phyloP scores from a whole-genome alignment of 1,284 basidiomycete genomes.

The Cutaneotrichosporon sp. region DNA sequence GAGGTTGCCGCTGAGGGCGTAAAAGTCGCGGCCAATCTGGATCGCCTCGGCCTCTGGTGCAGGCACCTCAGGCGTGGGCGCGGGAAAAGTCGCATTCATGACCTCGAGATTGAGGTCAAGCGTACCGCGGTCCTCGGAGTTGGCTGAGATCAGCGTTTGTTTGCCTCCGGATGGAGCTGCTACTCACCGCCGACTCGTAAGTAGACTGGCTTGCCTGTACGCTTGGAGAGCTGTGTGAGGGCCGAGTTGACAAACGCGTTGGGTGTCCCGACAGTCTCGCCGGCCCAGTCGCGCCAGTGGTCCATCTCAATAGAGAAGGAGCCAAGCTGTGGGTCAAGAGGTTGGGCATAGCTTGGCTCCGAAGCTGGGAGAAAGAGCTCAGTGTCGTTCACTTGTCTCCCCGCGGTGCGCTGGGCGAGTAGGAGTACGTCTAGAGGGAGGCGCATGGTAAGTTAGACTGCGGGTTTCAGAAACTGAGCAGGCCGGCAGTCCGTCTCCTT shows the following conservation, averaged over 20 bases:
- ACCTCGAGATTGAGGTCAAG: constrained; percentile 16
- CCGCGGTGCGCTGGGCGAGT: background rate
- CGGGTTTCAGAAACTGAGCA: too few species aligned
- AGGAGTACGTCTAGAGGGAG: background rate
- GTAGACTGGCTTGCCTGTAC: constrained; percentile 18
- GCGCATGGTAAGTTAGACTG: constrained; percentile 3
- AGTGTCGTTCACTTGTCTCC: constrained; percentile 3
- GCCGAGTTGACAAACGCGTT: constrained; percentile 23
- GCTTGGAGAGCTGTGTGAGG: constrained; percentile 14
- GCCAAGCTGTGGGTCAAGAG: constrained; percentile 17
- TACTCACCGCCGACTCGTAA: constrained; percentile 11
- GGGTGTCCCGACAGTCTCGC: constrained; percentile 15
- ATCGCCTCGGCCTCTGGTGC: constrained; percentile 61
- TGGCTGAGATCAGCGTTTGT: constrained; percentile 12
- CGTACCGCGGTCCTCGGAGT: constrained; percentile 21
- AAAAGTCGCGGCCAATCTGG: constrained; percentile 59
- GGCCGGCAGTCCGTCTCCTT: too few species aligned
- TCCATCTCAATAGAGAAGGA: constrained; percentile 27
- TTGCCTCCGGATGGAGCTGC: background rate
- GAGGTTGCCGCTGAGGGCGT: constrained; percentile 56
- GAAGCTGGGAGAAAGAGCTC: constrained; percentile 7
- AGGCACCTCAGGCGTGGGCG: constrained; percentile 52
- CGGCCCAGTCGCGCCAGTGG: constrained; percentile 26
- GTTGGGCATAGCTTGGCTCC: constrained; percentile 16
- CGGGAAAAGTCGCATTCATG: constrained; percentile 43